Evolutionary conservation across 768 basidiomycete species (phyloP), one percentile per base, ranked within the genome.

Genomic region (Naganishia kalamii): DNA sequence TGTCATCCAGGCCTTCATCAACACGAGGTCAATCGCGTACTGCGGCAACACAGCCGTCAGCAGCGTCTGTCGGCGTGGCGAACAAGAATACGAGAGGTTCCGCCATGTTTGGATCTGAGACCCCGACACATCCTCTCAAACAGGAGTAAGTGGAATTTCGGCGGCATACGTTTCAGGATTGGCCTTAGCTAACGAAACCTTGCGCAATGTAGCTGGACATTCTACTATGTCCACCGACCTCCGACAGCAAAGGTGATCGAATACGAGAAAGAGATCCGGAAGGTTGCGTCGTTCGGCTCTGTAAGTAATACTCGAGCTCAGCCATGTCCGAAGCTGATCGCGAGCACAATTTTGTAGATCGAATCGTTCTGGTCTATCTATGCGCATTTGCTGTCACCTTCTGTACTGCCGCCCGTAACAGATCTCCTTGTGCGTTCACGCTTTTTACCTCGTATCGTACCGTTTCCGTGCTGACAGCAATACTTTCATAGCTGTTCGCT

Each of bases 301-400:
- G 54, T 57, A 41, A 19, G 54, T 57, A 2, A 6, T 52, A 4
- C 21, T 93, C 90, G 37, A 5, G 89, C 90, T 67, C 60, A 86
- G 81, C 11, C 12, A 60, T 59, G 40, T 62, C 19, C 41, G 11
- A 0, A 25, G 44, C 7, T 60, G 5, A 1, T 41, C 13, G 13
- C 4, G 29, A 1, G 13, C 5, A 11, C 7, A 27, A 50, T 17
- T 23, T 23, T 50, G 48, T 73, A 92, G 87, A 89, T 91, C 60
- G 94, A 97, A 80, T 93, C 91, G 40, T 96, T 92, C 78, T 94
- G 93, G 87, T 88, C 91, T 25, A 81, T 98, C 65, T 89, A 90
- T 83, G 92, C 92, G 4, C 94, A 97, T 77, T 84, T 98, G 29
- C 83, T 87, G 5, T 86, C 90, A 0, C 92, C 93, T 1, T 92